Conservation (phyloP, 805 yeast species). For the Myxozyma melibiosi region DNA sequence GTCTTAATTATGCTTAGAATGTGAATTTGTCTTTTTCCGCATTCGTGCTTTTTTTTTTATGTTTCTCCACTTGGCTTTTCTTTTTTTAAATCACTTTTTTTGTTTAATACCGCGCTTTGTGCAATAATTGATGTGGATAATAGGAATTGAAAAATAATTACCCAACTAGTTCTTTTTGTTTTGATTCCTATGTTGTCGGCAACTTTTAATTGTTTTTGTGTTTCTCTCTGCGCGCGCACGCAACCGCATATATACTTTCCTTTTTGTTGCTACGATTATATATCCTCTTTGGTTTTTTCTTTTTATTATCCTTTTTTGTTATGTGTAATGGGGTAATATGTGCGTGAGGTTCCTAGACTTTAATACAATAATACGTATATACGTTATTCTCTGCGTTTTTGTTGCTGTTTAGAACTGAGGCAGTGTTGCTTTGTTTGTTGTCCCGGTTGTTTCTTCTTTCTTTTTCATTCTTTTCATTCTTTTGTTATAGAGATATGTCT, state of each 20-base stretch:
- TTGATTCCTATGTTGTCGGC: too few relatives aligned
- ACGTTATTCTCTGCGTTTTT: neutral
- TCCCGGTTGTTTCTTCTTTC: too few relatives aligned
- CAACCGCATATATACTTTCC: neutral
- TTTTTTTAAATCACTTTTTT: neutral
- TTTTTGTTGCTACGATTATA: neutral
- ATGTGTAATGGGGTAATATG: neutral
- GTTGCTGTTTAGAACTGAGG: neutral
- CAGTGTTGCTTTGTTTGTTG: too few relatives aligned
- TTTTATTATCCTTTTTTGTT: too few relatives aligned
- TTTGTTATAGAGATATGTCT: too few relatives aligned
- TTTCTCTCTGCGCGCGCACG: neutral
- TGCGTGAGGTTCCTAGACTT: slow-evolving; percentile 1
- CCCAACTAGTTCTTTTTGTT: too few relatives aligned
- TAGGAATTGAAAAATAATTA: too few relatives aligned
- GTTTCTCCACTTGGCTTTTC: neutral
- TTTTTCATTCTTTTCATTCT: too few relatives aligned
- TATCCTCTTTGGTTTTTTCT: slow-evolving; percentile 1
- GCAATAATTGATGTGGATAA: too few relatives aligned
- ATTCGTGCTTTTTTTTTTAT: neutral
- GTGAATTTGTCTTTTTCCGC: neutral
- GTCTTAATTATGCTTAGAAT: neutral
- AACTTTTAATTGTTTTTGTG: neutral
- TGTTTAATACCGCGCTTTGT: too few relatives aligned
- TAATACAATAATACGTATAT: slow-evolving; percentile 1